Conservation (phyloP, 768 basidiomycete genomes). For the Dentipellis fragilis region DNA sequence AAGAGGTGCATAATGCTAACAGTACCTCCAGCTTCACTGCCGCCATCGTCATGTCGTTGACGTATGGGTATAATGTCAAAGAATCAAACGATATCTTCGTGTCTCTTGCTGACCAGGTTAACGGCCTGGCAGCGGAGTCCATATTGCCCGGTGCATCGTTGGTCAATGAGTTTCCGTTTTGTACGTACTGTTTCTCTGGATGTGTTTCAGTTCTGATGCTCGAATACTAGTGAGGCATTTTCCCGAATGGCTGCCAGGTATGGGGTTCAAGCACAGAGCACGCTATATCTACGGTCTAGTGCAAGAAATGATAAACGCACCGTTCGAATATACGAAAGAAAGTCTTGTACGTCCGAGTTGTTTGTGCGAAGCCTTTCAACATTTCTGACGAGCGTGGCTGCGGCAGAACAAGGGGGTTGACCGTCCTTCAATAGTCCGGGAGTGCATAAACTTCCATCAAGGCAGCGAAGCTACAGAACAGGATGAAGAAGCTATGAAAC, state of each 20-base stretch:
- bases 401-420: neutral
- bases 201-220: constrained; percentile 10
- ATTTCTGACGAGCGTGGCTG: neutral
- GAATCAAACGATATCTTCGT: constrained; percentile 34
- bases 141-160: constrained; percentile 29
- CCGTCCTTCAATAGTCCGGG: neutral
- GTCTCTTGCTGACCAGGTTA: constrained; percentile 27
- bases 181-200: constrained; percentile 13
- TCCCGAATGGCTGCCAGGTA: constrained; percentile 2
- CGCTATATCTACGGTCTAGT: neutral
- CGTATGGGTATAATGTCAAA: constrained; percentile 36
- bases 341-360: neutral
- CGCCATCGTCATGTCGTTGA: constrained; percentile 28
- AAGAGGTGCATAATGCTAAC: too few species aligned
- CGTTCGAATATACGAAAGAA: neutral
- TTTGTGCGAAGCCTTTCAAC: neutral
- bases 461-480: neutral
- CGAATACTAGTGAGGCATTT: neutral
- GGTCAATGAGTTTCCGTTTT: constrained; percentile 29
- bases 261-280: constrained; percentile 1
- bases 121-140: constrained; percentile 21
- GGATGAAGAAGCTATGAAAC: neutral
- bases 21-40: constrained; percentile 26
- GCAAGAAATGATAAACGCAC: neutral
- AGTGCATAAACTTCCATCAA: neutral